Evolutionary conservation across 768 basidiomycete genomes (phyloP).

Genomic region (Auricularia heimuer): DNA sequence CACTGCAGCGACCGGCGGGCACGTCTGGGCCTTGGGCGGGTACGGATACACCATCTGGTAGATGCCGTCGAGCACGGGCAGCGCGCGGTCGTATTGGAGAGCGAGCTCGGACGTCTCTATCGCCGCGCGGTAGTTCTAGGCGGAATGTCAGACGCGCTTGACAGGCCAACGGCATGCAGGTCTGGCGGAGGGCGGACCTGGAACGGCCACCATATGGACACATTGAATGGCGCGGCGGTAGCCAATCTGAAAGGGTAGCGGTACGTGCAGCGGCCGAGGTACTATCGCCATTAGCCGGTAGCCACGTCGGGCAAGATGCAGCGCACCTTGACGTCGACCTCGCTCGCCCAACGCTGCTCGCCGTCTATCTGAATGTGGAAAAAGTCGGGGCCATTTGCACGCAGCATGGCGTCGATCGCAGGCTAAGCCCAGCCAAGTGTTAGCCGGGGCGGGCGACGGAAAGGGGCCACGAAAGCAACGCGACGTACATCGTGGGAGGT

Average conservation of each 20-base stretch:
- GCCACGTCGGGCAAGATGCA: background rate
- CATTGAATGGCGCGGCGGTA: background rate
- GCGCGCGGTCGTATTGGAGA: background rate
- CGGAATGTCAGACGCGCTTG: no score
- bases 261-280: slow-evolving; percentile 1
- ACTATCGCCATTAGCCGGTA: background rate
- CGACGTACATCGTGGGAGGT: background rate
- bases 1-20: background rate
- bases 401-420: background rate
- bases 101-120: background rate
- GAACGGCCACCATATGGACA: slow-evolving; percentile 1
- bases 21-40: background rate
- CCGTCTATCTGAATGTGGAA: background rate
- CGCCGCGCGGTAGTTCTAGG: background rate
- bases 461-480: no score
- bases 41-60: background rate
- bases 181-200: background rate
- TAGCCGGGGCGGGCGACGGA: background rate
- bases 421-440: background rate
- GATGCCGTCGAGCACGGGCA: background rate
- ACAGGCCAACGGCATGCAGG: no score
- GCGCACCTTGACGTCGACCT: background rate
- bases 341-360: background rate
- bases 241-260: background rate
- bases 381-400: background rate